phyloP scores from a whole-genome alignment of 1,284 basidiomycete genomes.

The Sanghuangporus baumii region DNA sequence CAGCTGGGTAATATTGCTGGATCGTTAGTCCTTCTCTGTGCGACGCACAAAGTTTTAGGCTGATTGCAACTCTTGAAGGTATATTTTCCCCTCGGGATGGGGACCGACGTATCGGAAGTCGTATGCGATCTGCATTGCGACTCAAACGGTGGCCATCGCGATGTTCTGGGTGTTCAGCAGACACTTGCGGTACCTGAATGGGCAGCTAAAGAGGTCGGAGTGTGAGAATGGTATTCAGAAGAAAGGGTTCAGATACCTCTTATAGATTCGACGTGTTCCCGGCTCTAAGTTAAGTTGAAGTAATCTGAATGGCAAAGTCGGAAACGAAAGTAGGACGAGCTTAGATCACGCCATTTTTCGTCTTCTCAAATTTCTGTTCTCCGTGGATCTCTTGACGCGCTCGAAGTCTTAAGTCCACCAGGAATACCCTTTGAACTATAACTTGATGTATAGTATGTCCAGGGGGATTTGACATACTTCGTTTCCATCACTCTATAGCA shows the following conservation, averaged over 20 bases:
- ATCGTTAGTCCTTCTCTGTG: conserved; percentile 21
- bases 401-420: no score
- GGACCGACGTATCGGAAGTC: conserved; percentile 38
- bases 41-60: neutral
- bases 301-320: neutral
- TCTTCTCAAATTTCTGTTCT: neutral
- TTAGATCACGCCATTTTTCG: neutral
- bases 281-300: neutral
- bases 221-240: conserved; percentile 23
- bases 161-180: conserved; percentile 45
- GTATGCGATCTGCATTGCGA: conserved; percentile 33
- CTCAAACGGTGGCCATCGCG: conserved; percentile 33
- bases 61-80: conserved; percentile 20
- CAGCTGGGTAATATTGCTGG: conserved; percentile 29
- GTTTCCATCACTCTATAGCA: no score
- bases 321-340: neutral
- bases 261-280: neutral
- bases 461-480: no score
- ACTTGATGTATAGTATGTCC: no score
- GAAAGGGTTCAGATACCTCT: conserved; percentile 28
- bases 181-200: conserved; percentile 33
- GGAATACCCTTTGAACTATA: no score
- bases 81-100: conserved; percentile 36
- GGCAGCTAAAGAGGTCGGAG: conserved; percentile 28
- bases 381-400: no score